These are phyloP conservation scores for Pseudocercospora musae DNA, from an alignment of 2,329 filamentous ascomycete species.

Conservation along the genomic window DNA sequence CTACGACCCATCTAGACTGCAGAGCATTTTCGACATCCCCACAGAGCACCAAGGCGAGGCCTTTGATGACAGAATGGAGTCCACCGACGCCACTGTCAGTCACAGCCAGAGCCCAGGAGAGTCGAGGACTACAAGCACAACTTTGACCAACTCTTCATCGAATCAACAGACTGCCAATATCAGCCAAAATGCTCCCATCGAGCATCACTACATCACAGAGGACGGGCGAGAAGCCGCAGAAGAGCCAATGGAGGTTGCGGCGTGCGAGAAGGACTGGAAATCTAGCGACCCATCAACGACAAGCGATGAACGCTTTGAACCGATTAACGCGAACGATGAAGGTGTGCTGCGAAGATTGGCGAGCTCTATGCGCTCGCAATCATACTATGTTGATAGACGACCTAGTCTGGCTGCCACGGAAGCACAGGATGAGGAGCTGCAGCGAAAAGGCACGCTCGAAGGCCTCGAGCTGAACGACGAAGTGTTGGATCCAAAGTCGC, in stretches of 20 bases:
- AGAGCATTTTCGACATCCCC: constrained; percentile 8
- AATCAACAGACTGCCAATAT: neutral
- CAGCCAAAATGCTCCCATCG: neutral
- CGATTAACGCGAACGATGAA: constrained; percentile 20
- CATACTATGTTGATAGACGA: constrained; percentile 17
- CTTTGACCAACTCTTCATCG: constrained; percentile 2
- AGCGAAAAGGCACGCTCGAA: constrained; percentile 30
- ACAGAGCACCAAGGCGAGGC: constrained; percentile 17
- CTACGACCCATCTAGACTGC: constrained; percentile 16
- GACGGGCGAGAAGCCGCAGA: constrained; percentile 30
- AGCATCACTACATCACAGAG: constrained; percentile 24
- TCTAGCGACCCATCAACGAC: constrained; percentile 7
- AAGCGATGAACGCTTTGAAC: constrained; percentile 10
- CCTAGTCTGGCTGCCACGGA: constrained; percentile 7
- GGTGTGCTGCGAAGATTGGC: constrained; percentile 24
- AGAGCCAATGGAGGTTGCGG: constrained; percentile 15
- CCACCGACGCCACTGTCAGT: constrained; percentile 13
- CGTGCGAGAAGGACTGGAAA: constrained; percentile 13
- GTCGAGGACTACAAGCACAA: constrained; percentile 8
- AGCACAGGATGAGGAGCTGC: constrained; percentile 17
- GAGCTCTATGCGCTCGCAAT: constrained; percentile 22
- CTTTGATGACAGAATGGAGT: constrained; percentile 13
- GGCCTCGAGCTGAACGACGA: constrained; percentile 46
- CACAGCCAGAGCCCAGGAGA: constrained; percentile 13
- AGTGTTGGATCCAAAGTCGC: constrained; percentile 51